Conservation (phyloP, 495 filamentous ascomycete genomes). For the Daldinia loculata region DNA sequence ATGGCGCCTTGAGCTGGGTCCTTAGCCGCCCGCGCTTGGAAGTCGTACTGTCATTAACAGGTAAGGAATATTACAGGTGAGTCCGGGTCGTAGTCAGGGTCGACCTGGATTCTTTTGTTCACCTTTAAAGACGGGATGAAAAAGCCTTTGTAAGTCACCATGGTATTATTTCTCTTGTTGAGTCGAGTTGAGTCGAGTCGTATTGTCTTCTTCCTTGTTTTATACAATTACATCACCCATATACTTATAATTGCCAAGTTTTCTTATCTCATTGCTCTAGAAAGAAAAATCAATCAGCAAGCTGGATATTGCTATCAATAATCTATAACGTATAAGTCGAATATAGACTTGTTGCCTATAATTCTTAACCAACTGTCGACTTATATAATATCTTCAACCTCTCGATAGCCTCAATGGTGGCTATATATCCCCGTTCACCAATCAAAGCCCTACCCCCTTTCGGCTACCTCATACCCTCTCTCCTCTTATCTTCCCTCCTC, state of each 20-base stretch:
- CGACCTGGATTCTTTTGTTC: constrained; percentile 14
- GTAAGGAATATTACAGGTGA: constrained; percentile 7
- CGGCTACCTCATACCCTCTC: neutral
- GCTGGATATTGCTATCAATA: constrained; percentile 8
- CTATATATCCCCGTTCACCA: neutral
- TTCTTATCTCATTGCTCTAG: neutral
- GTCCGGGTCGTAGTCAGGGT: neutral
- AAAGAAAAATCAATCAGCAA: neutral
- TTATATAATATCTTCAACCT: neutral
- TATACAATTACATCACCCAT: neutral
- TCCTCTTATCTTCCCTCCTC: constrained; percentile 12
- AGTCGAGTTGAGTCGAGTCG: neutral
- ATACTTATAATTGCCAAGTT: neutral
- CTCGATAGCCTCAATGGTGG: constrained; percentile 1
- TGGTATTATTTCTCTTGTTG: constrained; percentile 25
- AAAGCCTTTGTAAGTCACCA: constrained; percentile 25
- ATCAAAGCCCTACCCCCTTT: neutral
- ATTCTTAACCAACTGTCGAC: neutral
- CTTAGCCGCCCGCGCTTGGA: constrained; percentile 20
- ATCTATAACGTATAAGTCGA: neutral
- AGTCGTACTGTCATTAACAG: neutral
- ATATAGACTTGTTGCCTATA: constrained; percentile 4
- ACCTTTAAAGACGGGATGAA: constrained; percentile 2
- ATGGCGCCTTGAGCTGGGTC: neutral
- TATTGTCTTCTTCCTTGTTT: constrained; percentile 19